Percentiles rank a stretch among this genome's conserved stretches.
These are phyloP conservation scores for Pseudonitzschia delicatissima DNA, from an alignment of 108 stramenopile species.

Conservation along the genomic window DNA sequence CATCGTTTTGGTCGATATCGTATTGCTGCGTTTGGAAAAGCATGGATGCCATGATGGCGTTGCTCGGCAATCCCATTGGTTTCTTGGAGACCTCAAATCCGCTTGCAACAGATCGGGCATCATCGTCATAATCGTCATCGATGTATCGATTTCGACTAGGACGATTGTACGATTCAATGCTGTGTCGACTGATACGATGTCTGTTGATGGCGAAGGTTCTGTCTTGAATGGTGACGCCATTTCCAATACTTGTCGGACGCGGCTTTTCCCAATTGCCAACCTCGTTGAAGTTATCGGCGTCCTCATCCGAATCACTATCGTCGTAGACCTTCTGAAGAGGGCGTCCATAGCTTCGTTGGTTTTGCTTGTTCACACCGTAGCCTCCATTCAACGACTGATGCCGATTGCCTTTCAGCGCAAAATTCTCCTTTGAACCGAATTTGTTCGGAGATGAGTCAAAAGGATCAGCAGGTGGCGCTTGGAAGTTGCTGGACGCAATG, in stretches of 20 bases:
- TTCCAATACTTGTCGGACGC: not conserved
- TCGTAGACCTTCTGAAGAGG: not conserved
- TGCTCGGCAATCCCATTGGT: slow-evolving; percentile 44
- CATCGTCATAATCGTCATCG: not conserved
- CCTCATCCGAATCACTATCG: not conserved
- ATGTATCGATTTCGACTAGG: slow-evolving; percentile 26
- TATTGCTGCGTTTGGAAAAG: slow-evolving; percentile 43
- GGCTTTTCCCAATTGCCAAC: slow-evolving; percentile 8
- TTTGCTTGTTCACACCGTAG: not conserved
- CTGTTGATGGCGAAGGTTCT: not conserved
- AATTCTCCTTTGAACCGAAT: slow-evolving; percentile 7
- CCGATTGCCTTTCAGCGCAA: slow-evolving; percentile 1
- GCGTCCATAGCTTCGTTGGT: not conserved
- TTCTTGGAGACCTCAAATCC: slow-evolving; percentile 13
- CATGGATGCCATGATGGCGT: slow-evolving; percentile 49
- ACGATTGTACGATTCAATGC: not conserved
- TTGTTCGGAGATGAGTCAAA: not conserved
- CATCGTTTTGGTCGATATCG: slow-evolving; percentile 24
- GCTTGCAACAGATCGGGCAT: not conserved
- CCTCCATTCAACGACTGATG: not conserved
- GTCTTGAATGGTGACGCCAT: not conserved
- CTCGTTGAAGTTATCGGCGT: slow-evolving; percentile 1
- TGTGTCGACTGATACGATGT: not conserved
- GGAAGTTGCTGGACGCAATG: slow-evolving; percentile 1
- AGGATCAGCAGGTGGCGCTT: slow-evolving; percentile 1